Conservation (phyloP, 345 rosid genomes). For the Lepidium sativum region DNA sequence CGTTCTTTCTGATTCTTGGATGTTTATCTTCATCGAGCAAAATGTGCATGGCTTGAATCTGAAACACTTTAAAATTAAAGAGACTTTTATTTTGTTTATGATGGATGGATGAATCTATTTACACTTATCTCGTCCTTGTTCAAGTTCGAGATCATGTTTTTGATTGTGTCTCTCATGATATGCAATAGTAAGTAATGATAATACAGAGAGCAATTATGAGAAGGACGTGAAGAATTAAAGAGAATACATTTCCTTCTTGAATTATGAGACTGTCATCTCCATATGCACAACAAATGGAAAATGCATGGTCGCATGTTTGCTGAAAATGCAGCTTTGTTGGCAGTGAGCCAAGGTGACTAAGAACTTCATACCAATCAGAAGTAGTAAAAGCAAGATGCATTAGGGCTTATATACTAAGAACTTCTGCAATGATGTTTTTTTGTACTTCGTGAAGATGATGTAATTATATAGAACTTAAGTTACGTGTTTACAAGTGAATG, state of each 20-base stretch:
- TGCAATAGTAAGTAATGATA: slow-evolving; percentile 4
- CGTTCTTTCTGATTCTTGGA: slow-evolving; percentile 43
- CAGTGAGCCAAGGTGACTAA: slow-evolving; percentile 69
- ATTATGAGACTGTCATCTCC: slow-evolving; percentile 42
- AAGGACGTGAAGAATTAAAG: not conserved
- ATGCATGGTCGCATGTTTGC: slow-evolving; percentile 59
- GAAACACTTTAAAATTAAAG: not conserved
- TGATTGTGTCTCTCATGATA: slow-evolving; percentile 32
- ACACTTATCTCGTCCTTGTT: slow-evolving; percentile 47
- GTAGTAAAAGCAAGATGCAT: not conserved
- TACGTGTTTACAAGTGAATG: slow-evolving; percentile 90
- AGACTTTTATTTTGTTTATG: not conserved
- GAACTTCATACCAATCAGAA: slow-evolving; percentile 47
- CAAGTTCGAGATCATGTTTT: slow-evolving; percentile 46
- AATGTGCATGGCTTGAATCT: slow-evolving; percentile 49
- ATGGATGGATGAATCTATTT: not conserved
- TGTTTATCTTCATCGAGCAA: slow-evolving; percentile 50
- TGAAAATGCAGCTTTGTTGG: slow-evolving; percentile 52
- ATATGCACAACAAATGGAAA: slow-evolving; percentile 41
- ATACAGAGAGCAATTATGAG: not conserved
- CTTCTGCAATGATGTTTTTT: not conserved
- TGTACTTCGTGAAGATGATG: not conserved
- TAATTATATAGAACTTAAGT: not conserved
- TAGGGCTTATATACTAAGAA: not conserved
- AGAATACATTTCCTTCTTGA: slow-evolving; percentile 43